Evolutionary conservation across 208 protist species (phyloP), one percentile per base, ranked within the genome.

Genomic region (Acanthamoeba rhysodes): DNA sequence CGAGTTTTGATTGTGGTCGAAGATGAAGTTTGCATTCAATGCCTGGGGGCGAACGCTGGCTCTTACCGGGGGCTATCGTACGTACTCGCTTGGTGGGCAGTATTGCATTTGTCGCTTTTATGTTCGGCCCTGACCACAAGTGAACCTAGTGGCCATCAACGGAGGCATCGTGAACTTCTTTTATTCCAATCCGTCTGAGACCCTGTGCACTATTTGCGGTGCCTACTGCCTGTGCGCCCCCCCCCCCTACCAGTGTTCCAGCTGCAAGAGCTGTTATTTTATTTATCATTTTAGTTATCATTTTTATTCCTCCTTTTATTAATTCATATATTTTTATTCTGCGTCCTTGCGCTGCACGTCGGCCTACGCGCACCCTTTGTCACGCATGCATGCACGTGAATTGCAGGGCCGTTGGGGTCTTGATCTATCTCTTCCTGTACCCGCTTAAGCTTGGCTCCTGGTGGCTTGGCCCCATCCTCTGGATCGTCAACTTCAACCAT

Each of bases 101-200:
- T n/a, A 27, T n/a, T 55, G 37, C 76, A n/a, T 27, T 53, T 85
- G 70, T 24, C 48, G 6, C 48, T 85, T 55, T 41, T 29, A 48
- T 32, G 9, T 41, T 41, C 37, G 37, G 37, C 37, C 4, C 37
- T 41, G 4, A 41, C 1, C 37, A 41, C 37, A 4, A 4, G 4
- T 41, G 37, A 41, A 41, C 37, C 7, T 8, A 91, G 84, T 41
- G 50, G 84, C 84, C 10, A 91, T 91, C 48, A 91, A 64, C 32
- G 84, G 84, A 18, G 84, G 84, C 53, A 91, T 91, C 22, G 84
- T 91, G 0, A 70, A 91, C 84, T 70, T 91, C 34, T 91, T 91
- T n/a, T 91, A 91, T 50, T 72, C 50, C 34, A 72, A 91, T 24
- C 50, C 50, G 4, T 41, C 50, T 24, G 34, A 70, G 18, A 18